Evolutionary conservation across 1,139 yeast genomes (phyloP), one percentile per base, ranked within the genome.

Genomic region (Ogataea hybrid): DNA sequence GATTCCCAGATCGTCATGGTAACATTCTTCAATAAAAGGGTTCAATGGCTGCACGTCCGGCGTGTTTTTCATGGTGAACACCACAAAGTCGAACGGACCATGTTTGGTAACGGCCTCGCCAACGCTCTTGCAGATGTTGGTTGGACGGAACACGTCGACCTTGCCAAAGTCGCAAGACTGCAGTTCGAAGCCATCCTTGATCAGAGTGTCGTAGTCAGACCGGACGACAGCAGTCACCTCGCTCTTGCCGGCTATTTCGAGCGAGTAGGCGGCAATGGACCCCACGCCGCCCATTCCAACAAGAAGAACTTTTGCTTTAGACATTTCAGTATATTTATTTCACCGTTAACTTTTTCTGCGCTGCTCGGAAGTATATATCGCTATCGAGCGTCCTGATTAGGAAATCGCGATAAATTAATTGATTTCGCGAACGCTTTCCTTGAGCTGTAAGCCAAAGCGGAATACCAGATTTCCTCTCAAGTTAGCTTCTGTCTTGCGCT

Each of bases 231-330:
- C 82, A 3, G 89, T 78, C 5, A 83, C 84, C 40, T 72, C 74
- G 3, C 75, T 69, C 45, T 67, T 65, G 3, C 70, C 73, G 6
- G 71, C 64, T 32, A 65, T 66, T 42, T 73, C 73, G 27, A 84
- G 67, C 0, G 83, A 75, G 36, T 79, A 71, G 0, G 89, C 82
- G 5, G 83, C 82, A 34, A 84, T 72, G 30, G 82, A 70, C 12
- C 94, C 94, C 2, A 84, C 88, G 21, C 90, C 89, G 8, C 89
- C 89, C 51, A 81, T 68, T 9, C 89, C 89, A 27, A 82, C 69
- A n/a, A 78, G 61, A 23, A 81, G 67, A 3, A 78, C 65, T 39
- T 71, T 71, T 4, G 66, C 9, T 28, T 43, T 49, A 22, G 37
- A 20, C 33, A 40, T 35, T 32, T 32, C 33, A 17, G 23, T 30